Evolutionary conservation across 805 yeast genomes (phyloP).

Genomic region (Cyberlindnera meyerae): DNA sequence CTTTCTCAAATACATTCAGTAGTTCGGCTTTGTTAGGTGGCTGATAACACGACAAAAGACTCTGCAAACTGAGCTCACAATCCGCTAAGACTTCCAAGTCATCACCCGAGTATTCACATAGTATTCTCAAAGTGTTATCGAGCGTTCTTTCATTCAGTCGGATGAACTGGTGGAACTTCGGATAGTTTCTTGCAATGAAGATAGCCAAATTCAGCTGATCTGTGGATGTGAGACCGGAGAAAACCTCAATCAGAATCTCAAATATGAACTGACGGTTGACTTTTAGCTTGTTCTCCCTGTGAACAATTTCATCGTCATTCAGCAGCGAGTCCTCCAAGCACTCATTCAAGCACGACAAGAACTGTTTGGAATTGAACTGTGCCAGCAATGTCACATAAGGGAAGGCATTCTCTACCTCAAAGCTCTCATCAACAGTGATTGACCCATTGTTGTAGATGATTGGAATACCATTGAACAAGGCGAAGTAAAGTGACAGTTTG

Average conservation of each 20-base stretch:
- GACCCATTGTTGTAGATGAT: slow-evolving; percentile 26
- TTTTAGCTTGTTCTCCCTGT: slow-evolving; percentile 22
- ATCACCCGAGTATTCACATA: slow-evolving; percentile 40
- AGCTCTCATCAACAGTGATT: slow-evolving; percentile 29
- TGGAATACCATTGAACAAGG: slow-evolving; percentile 54
- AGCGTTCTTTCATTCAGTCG: slow-evolving; percentile 59
- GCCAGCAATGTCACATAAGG: slow-evolving; percentile 65
- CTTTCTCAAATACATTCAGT: slow-evolving; percentile 46
- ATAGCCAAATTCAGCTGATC: slow-evolving; percentile 45
- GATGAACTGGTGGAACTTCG: slow-evolving; percentile 82
- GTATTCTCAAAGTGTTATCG: slow-evolving; percentile 39
- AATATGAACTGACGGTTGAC: slow-evolving; percentile 74
- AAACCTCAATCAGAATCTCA: slow-evolving; percentile 62
- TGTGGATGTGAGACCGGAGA: slow-evolving; percentile 32
- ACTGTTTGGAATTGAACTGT: slow-evolving; percentile 49
- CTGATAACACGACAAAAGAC: slow-evolving; percentile 60
- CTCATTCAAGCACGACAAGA: slow-evolving; percentile 69
- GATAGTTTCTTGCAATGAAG: slow-evolving; percentile 73
- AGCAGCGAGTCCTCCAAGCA: slow-evolving; percentile 76
- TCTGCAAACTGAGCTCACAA: slow-evolving; percentile 71
- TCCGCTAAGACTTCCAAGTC: slow-evolving; percentile 38
- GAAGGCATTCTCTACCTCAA: slow-evolving; percentile 46
- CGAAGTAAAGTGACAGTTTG: slow-evolving; percentile 47
- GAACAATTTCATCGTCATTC: slow-evolving; percentile 50
- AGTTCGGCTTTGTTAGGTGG: slow-evolving; percentile 50